Evolutionary conservation across 176 grass and related monocot species (phyloP).

Genomic region (Carex kokanica): DNA sequence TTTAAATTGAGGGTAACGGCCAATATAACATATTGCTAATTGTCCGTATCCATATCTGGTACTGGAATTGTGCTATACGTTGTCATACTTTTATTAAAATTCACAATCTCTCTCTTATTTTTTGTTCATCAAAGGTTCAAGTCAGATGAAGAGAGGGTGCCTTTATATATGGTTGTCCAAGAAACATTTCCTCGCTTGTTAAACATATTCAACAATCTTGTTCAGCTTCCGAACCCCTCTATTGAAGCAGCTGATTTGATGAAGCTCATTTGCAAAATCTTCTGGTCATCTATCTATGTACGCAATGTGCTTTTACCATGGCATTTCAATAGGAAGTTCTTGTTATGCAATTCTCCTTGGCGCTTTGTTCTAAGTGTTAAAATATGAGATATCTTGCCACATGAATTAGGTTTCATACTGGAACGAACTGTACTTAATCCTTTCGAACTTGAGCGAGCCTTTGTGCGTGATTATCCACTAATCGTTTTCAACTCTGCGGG

Average conservation of each 20-base stretch:
- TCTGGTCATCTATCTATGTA: slow-evolving; percentile 99
- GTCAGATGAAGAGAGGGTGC: slow-evolving; percentile 84
- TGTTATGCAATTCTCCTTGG: neutral
- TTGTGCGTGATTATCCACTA: neutral
- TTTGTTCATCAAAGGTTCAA: slow-evolving; percentile 67
- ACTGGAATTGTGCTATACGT: neutral
- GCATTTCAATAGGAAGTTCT: slow-evolving; percentile 2
- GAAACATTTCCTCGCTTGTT: slow-evolving; percentile 77
- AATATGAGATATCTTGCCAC: slow-evolving; percentile 8
- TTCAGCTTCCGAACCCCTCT: slow-evolving; percentile 71
- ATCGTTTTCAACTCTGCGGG: neutral
- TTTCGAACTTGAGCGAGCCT: neutral
- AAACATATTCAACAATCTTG: slow-evolving; percentile 69
- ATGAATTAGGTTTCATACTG: neutral
- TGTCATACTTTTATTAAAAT: neutral
- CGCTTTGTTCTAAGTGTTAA: neutral
- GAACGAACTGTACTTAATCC: neutral
- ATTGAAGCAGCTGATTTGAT: slow-evolving; percentile 89
- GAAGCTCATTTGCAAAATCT: slow-evolving; percentile 98
- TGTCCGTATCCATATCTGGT: neutral
- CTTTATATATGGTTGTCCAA: slow-evolving; percentile 72
- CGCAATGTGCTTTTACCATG: slow-evolving; percentile 5
- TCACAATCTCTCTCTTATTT: slow-evolving; percentile 13
- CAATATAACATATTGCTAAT: no score
- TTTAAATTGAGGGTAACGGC: neutral